Conservation (phyloP, 306 rosid genomes). For the Glycine latifolia region DNA sequence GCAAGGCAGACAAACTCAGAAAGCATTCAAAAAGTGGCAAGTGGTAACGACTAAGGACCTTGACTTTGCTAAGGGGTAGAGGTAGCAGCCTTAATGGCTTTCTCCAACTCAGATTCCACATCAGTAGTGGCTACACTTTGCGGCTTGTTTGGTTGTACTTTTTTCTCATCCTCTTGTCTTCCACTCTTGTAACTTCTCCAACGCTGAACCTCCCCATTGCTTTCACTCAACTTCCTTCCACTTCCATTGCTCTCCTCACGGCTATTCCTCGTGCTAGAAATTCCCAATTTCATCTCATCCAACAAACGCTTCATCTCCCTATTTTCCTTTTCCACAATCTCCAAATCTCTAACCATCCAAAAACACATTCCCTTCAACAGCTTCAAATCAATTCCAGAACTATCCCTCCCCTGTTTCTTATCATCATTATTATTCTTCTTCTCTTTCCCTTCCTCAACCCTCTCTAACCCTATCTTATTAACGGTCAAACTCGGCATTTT, state of each 20-base stretch:
- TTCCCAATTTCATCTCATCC: conserved; percentile 61
- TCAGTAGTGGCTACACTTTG: conserved; percentile 50
- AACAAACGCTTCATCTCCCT: conserved; percentile 69
- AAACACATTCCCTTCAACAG: conserved; percentile 65
- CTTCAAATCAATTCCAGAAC: conserved; percentile 53
- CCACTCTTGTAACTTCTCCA: conserved; percentile 64
- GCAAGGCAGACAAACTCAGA: too few relatives aligned
- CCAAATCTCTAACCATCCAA: conserved; percentile 75
- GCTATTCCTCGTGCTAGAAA: too few relatives aligned
- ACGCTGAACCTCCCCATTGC: conserved; percentile 56
- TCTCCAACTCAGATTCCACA: conserved; percentile 84
- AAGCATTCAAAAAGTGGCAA: too few relatives aligned
- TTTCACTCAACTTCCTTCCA: conserved; percentile 7
- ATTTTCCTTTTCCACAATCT: conserved; percentile 71
- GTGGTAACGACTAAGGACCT: too few relatives aligned
- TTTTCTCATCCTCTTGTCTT: conserved; percentile 59
- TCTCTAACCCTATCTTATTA: conserved; percentile 78
- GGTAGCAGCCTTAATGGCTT: conserved; percentile 81
- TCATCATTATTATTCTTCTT: background rate
- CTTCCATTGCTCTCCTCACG: too few relatives aligned
- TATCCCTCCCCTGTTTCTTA: conserved; percentile 27
- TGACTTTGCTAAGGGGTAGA: conserved; percentile 55
- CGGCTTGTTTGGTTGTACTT: conserved; percentile 53
- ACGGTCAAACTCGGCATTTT: conserved; percentile 68
- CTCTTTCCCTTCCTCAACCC: conserved; percentile 59